A percentile compares a stretch with the other conserved stretches of the same genome.
These are phyloP conservation scores for Casuarina glauca DNA, from an alignment of 306 rosid genomes.

Conservation along the genomic window DNA sequence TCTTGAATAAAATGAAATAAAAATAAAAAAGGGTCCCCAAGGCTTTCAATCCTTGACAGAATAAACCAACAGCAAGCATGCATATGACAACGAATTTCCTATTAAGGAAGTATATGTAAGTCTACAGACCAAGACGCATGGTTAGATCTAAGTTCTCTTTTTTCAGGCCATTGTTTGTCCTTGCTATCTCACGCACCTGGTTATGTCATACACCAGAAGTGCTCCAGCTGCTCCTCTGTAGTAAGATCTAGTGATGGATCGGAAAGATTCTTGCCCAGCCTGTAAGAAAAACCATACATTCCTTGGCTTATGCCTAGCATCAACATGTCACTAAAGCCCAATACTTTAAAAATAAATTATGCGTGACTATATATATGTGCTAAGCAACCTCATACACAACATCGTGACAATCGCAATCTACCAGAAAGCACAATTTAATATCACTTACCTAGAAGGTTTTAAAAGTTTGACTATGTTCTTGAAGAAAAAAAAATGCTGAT, in stretches of 20 bases:
- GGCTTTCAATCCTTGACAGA: background rate
- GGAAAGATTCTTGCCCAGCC: slow-evolving; percentile 99
- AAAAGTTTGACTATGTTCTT: background rate
- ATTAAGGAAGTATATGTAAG: background rate
- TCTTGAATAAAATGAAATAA: no score
- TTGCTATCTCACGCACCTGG: slow-evolving; percentile 56
- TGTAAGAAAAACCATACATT: slow-evolving; percentile 34
- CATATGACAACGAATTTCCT: background rate
- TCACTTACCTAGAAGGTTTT: background rate
- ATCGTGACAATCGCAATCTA: background rate
- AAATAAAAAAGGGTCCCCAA: background rate
- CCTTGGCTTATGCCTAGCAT: background rate
- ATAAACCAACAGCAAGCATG: background rate
- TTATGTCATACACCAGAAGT: slow-evolving; percentile 93
- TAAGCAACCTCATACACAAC: background rate
- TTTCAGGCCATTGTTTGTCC: background rate
- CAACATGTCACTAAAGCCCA: background rate
- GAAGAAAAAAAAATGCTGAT: no score
- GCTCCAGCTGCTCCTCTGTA: slow-evolving; percentile 99
- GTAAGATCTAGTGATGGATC: slow-evolving; percentile 96
- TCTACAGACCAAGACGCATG: no score
- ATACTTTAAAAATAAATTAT: background rate
- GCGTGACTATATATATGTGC: background rate
- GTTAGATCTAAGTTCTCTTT: background rate
- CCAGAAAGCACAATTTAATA: background rate